Evolutionary conservation across 106 monocot genomes (phyloP), one percentile per base, ranked within the genome.

Genomic region (Dendrobium huoshanense): DNA sequence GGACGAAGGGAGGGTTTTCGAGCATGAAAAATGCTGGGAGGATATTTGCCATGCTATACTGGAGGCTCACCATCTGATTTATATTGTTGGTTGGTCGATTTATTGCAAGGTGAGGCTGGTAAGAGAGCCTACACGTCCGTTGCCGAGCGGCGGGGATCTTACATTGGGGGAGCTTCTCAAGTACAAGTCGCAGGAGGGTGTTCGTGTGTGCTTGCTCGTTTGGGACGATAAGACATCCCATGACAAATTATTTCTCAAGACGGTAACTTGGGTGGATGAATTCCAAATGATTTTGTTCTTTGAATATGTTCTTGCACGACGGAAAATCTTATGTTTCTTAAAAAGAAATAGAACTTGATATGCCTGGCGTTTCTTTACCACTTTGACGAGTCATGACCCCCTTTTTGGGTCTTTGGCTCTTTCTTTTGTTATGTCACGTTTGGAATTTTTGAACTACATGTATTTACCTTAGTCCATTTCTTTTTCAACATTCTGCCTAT

Each of bases 141-240:
- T 82, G 77, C 86, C 88, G 13, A 78, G 37, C 3, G 77, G 40
- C 20, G 84, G 77, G 44, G 37, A 83, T 5, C 58, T 86, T 19
- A 90, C 86, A 22, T 79, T 92, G 58, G 92, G 92, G 31, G 88
- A 92, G 55, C 82, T 92, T 40, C 86, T 92, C 76, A 92, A 92
- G 83, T 92, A 86, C 82, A 92, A 92, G 83, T 90, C 92, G 4
- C 90, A 92, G 88, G 92, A 90, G 78, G 92, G 92, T 17, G 90
- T 92, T 4, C 79, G 92, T 73, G 90, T 90, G 43, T 90, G 90
- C 80, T 40, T 90, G 79, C 84, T 92, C 37, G 92, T 92, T 55
- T 92, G 90, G 92, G 90, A 92, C 70, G 92, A 92, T 51, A 90
- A 88, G 86, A 92, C 90, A 19, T 92, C 90, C 3, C 90, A 90